Evolutionary conservation across 192 early-diverging fungal species (phyloP).

Genomic region (Radiomyces spectabilis): DNA sequence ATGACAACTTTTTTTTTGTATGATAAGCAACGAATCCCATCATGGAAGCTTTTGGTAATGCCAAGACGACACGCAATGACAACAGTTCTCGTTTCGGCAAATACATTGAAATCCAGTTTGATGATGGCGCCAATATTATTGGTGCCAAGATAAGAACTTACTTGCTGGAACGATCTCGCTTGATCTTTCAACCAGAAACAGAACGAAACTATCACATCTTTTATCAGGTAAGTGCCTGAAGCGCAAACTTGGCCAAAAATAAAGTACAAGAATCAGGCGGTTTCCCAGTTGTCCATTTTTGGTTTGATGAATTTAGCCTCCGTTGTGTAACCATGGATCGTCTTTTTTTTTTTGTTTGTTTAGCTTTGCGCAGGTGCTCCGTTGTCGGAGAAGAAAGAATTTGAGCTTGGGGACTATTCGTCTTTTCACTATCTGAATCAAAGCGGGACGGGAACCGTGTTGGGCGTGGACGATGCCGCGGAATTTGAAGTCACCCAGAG

Average conservation of each 20-base stretch:
- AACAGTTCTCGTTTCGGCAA: slow-evolving; percentile 98
- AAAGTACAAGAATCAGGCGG: neutral
- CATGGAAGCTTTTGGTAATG: slow-evolving; percentile 99
- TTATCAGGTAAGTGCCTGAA: slow-evolving; percentile 78
- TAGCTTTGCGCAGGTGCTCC: slow-evolving; percentile 87
- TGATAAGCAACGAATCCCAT: slow-evolving; percentile 89
- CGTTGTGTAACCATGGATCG: neutral
- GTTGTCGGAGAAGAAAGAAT: slow-evolving; percentile 68
- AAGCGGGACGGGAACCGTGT: slow-evolving; percentile 72
- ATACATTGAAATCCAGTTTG: slow-evolving; percentile 96
- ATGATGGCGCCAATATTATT: slow-evolving; percentile 74
- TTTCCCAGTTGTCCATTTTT: no score
- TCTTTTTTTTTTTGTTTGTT: neutral
- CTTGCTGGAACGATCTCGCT: slow-evolving; percentile 90
- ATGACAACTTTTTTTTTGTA: slow-evolving; percentile 2
- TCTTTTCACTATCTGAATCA: slow-evolving; percentile 86
- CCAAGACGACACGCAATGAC: slow-evolving; percentile 98
- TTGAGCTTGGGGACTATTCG: slow-evolving; percentile 66
- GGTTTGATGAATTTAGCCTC: neutral
- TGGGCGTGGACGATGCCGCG: slow-evolving; percentile 83
- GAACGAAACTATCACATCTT: slow-evolving; percentile 99
- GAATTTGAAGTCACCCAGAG: slow-evolving; percentile 86
- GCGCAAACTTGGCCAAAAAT: no score
- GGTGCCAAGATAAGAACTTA: slow-evolving; percentile 95
- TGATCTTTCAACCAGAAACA: slow-evolving; percentile 87